phyloP scores from a whole-genome alignment of 176 grass and related monocot genomes.

The Sorghum bicolor region Sorghum_bicolor_NCBIv3 NC_012879.2:1206501-1207000 shows the following conservation, averaged over 20 bases:
- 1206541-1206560: not conserved
- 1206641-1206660: not conserved
- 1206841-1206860: not conserved
- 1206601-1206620: accelerated
- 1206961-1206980: too few species aligned
- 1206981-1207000: not conserved
- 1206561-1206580: not conserved
- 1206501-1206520: accelerated
- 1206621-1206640: not conserved
- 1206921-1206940: not conserved
- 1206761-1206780: not conserved
- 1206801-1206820: not conserved
- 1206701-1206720: not conserved
- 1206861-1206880: not conserved
- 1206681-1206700: not conserved
- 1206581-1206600: accelerated
- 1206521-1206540: accelerated
- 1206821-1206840: not conserved
- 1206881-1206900: not conserved
- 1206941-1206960: not conserved
- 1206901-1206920: not conserved
- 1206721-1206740: not conserved
- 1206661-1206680: not conserved
- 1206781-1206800: not conserved
- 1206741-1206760: not conserved